Base-by-base conservation (phyloP, 2,329 filamentous ascomycete genomes). In the Magnaporthiopsis poae region DNA sequence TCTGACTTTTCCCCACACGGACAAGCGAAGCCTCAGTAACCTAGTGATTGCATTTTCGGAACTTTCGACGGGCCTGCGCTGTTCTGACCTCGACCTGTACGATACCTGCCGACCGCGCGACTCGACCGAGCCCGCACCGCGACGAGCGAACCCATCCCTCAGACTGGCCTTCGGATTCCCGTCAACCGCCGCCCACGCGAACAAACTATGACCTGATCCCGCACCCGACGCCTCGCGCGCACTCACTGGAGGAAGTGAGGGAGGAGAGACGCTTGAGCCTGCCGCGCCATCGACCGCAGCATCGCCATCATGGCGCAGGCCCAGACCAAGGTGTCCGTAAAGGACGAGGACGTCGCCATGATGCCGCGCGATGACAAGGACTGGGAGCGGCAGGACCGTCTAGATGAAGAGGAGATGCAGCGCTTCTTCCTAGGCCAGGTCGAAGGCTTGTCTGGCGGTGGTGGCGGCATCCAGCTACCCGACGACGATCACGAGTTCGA, bases 401-500 rank as follows among this genome's bases (percentile, higher is more conserved):
- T 25, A 21, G 63, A 65, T n/a, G 27, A 27, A 27, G 63, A 65
- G 21, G 56, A 46, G 31, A 65, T 65, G 63, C 29, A n/a, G n/a
- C 52, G 56, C 46, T 52, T 65, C 3, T 52, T 65, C 29, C 31
- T 27, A 21, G 46, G 35, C 39, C 39, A 65, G 13, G 29, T 36
- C 5, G 56, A 65, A 29, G 60, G 31, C 60, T 25, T 61, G 60
- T 18, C 31, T 21, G 31, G 60, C 60, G 60, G 60, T 9, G 63
- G 63, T 21, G 39, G 56, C 27, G 63, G 52, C 52, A 65, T 59
- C 56, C 52, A 39, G 27, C 59, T 65, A 2, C 64, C 56, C 25
- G 31, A 61, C 56, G 56, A 65, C 33, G 59, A 65, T 15, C 35
- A 46, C 64, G 25, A 81, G 31, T 84, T 88, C 69, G 87, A 88